phyloP scores from a whole-genome alignment of 1,139 yeast species.

The Kurtzmaniella natalensis region DNA sequence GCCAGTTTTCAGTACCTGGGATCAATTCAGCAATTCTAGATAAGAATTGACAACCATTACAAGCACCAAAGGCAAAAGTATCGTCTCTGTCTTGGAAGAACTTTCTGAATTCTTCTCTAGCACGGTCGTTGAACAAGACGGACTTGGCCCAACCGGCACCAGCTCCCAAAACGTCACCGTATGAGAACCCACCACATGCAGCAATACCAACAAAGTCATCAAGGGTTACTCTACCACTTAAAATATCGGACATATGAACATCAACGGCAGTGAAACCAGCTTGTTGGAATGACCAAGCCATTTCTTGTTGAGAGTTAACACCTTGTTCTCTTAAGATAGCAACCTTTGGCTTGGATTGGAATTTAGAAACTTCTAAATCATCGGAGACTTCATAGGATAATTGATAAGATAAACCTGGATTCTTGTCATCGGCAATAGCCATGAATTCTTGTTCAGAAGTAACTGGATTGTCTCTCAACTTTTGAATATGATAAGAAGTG shows the following conservation, averaged over 20 bases:
- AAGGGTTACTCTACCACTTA: conserved; percentile 68
- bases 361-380: conserved; percentile 27
- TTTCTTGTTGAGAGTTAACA: conserved; percentile 96
- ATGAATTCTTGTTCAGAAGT: conserved; percentile 84
- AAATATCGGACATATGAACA: conserved; percentile 94
- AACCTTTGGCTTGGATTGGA: conserved; percentile 66
- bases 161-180: conserved; percentile 98
- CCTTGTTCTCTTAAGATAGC: conserved; percentile 99
- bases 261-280: conserved; percentile 94
- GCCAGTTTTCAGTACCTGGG: conserved; percentile 97
- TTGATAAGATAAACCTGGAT: conserved; percentile 87
- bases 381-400: conserved; percentile 62
- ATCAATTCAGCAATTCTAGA: conserved; percentile 83
- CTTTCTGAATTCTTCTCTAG: conserved; percentile 68
- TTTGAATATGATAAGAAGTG: conserved; percentile 88
- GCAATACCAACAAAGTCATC: conserved; percentile 89
- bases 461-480: conserved; percentile 89
- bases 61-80: conserved; percentile 98
- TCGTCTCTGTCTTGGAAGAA: conserved; percentile 85
- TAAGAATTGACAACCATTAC: conserved; percentile 98
- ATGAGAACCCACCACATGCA: conserved; percentile 99
- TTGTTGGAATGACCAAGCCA: conserved; percentile 95
- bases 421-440: conserved; percentile 68
- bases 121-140: conserved; percentile 77
- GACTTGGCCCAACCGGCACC: conserved; percentile 99